Percentiles rank a stretch among this genome's conserved stretches.
Conservation (phyloP, 352 stramenopile genomes). For the Thalassiosira pacifica region DNA sequence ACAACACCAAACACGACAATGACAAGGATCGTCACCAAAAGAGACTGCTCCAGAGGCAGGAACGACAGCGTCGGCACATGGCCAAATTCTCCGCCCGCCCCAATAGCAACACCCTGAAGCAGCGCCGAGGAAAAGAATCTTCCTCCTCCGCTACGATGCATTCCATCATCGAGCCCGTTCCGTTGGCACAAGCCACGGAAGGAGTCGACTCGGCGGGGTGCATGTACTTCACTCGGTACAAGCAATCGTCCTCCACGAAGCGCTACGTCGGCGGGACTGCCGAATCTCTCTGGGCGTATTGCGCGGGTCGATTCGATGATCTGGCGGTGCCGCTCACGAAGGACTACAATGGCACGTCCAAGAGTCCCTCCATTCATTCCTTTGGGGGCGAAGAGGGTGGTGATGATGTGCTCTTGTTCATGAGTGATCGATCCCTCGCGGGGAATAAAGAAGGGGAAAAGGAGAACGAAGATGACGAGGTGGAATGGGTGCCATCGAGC, state of each 20-base stretch:
- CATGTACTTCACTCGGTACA: constrained; percentile 77
- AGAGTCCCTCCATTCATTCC: constrained; percentile 66
- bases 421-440: constrained; percentile 67
- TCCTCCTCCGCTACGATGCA: constrained; percentile 1
- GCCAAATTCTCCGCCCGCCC: constrained; percentile 21
- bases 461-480: background rate
- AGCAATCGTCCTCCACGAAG: constrained; percentile 72
- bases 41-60: constrained; percentile 35
- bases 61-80: constrained; percentile 41
- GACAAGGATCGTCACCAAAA: constrained; percentile 9
- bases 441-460: background rate
- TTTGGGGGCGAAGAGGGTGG: constrained; percentile 3
- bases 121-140: constrained; percentile 2
- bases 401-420: constrained; percentile 70
- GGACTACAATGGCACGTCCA: constrained; percentile 78
- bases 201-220: constrained; percentile 57
- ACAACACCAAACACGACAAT: background rate
- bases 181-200: constrained; percentile 75
- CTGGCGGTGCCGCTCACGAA: constrained; percentile 47
- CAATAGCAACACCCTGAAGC: background rate
- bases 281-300: constrained; percentile 78
- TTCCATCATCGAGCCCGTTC: constrained; percentile 68
- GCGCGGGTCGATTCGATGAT: constrained; percentile 44
- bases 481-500: constrained; percentile 54
- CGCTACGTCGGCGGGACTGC: constrained; percentile 82